Conservation (phyloP, 768 basidiomycete species). For the Xerocomellus amylosporus region DNA sequence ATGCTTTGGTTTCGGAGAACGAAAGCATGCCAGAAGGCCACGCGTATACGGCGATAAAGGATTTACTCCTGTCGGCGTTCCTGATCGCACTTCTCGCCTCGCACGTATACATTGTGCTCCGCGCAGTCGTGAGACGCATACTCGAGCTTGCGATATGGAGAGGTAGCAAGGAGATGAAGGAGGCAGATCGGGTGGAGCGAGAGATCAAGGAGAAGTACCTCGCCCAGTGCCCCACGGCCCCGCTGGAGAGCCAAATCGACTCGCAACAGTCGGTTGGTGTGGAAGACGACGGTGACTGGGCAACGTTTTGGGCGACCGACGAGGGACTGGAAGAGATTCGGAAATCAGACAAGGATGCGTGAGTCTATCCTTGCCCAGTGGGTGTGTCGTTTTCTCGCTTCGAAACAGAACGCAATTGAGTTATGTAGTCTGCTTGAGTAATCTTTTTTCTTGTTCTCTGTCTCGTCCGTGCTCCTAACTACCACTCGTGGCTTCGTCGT, state of each 20-base stretch:
- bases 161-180: constrained; percentile 62
- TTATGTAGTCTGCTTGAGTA: not conserved
- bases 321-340: constrained; percentile 74
- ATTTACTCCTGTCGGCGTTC: constrained; percentile 59
- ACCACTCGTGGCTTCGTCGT: not conserved
- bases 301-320: constrained; percentile 65
- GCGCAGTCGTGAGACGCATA: constrained; percentile 59
- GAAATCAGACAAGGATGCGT: constrained; percentile 61
- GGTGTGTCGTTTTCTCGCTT: not conserved
- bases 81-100: constrained; percentile 79
- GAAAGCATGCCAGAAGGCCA: constrained; percentile 14
- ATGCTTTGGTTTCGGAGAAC: constrained; percentile 3
- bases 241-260: not conserved
- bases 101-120: constrained; percentile 77
- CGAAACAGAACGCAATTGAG: not conserved
- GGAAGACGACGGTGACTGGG: constrained; percentile 27
- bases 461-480: not conserved
- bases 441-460: not conserved
- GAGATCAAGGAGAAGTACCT: constrained; percentile 47
- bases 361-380: not conserved
- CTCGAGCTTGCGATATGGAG: constrained; percentile 78
- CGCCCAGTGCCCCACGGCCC: constrained; percentile 15
- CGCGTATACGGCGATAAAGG: constrained; percentile 39
- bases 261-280: not conserved
- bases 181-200: constrained; percentile 54